Percentiles rank a stretch among this genome's conserved stretches.
These are phyloP conservation scores for Udeniomyces megalosporus DNA, from an alignment of 768 basidiomycete genomes.

Conservation along the genomic window DNA sequence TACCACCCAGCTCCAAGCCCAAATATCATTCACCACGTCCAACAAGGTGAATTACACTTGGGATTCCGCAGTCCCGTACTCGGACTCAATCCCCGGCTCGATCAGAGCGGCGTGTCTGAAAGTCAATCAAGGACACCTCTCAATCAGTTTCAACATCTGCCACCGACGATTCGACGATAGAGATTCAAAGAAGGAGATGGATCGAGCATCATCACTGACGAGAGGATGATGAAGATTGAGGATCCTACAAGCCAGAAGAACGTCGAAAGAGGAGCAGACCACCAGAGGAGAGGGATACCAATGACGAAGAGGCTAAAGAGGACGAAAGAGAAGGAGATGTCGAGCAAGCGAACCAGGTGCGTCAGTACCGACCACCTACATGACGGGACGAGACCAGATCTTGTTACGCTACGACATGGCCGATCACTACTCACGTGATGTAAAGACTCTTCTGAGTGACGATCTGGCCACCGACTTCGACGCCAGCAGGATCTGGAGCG, in stretches of 20 bases:
- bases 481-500: conserved; percentile 61
- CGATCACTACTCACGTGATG: conserved; percentile 33
- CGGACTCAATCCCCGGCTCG: conserved; percentile 90
- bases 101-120: conserved; percentile 65
- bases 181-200: neutral
- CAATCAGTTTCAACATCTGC: neutral
- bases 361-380: too few relatives aligned
- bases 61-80: conserved; percentile 61
- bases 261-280: conserved; percentile 38
- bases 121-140: too few relatives aligned
- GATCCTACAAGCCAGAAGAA: conserved; percentile 93
- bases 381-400: too few relatives aligned
- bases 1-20: too few relatives aligned
- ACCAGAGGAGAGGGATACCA: conserved; percentile 73
- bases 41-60: neutral
- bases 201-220: too few relatives aligned
- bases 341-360: too few relatives aligned
- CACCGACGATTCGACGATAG: neutral
- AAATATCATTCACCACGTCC: too few relatives aligned
- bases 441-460: conserved; percentile 84
- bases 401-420: too few relatives aligned
- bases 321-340: neutral
- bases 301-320: conserved; percentile 56
- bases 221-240: conserved; percentile 64
- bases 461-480: conserved; percentile 62